Evolutionary conservation across 2,329 filamentous ascomycete species (phyloP).

Genomic region (Nectriaceae sp.): DNA sequence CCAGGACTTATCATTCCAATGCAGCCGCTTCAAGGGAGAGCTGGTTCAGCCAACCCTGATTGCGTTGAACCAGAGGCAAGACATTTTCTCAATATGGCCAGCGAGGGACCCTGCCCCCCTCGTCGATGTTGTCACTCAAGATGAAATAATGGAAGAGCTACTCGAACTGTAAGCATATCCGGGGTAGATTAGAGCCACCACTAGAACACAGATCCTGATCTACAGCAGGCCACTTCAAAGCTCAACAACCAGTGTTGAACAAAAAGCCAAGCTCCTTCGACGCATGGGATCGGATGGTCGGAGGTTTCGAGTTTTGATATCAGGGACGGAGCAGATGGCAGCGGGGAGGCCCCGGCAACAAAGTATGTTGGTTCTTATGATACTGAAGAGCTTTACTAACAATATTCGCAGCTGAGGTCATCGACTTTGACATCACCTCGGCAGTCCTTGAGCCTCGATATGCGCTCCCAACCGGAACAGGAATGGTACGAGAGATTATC

Average conservation of each 20-base stretch:
- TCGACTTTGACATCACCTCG: constrained; percentile 35
- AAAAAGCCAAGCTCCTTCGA: constrained; percentile 28
- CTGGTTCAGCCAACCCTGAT: constrained; percentile 27
- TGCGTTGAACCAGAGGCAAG: constrained; percentile 15
- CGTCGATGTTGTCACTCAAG: constrained; percentile 32
- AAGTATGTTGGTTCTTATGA: constrained; percentile 11
- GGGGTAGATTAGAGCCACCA: neutral
- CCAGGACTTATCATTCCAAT: constrained; percentile 30
- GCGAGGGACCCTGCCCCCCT: constrained; percentile 28
- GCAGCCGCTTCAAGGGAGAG: constrained; percentile 29
- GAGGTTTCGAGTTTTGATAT: constrained; percentile 29
- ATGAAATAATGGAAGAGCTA: constrained; percentile 37
- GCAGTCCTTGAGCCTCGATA: constrained; percentile 31
- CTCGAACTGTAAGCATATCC: constrained; percentile 24
- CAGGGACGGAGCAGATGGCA: constrained; percentile 22
- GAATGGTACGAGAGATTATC: constrained; percentile 29
- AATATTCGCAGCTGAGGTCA: constrained; percentile 18
- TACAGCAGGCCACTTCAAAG: constrained; percentile 19
- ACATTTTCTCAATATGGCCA: constrained; percentile 33
- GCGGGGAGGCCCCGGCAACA: constrained; percentile 23
- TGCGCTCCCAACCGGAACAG: constrained; percentile 24
- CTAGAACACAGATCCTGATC: constrained; percentile 14
- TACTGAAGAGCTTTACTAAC: constrained; percentile 8
- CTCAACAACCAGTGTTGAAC: constrained; percentile 18
- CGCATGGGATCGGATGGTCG: constrained; percentile 29